Evolutionary conservation across 1,284 basidiomycete species (phyloP), one percentile per base, ranked within the genome.

Genomic region (Cerioporus squamosus): DNA sequence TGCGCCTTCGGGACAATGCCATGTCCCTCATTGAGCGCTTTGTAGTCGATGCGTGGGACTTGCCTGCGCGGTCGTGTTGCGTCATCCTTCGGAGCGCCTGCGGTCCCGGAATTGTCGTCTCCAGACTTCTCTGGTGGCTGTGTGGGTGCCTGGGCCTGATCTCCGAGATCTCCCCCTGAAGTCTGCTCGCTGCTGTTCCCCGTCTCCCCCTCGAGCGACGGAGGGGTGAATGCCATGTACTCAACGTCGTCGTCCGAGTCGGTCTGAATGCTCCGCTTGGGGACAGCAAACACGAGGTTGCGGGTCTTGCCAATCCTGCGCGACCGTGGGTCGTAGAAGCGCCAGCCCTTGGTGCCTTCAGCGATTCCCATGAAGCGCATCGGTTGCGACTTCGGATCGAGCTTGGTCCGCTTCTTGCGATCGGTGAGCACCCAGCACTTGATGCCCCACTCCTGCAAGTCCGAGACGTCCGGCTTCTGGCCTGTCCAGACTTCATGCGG

Each of bases 401-500:
- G 53, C 46, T 62, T 62, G 6, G 47, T 31, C 1, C 54, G 31
- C 36, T 59, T 53, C 31, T 52, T 10, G 29, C 10, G 29, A 29
- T 29, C n/a, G n/a, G 29, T 29, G 29, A 29, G 58, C 1, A 61
- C 57, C 54, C 54, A 63, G 42, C 47, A 49, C 7, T 40, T 44
- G 5, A 18, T 14, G 4, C 65, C 61, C 42, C 56, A 66, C 5
- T 51, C 54, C 18, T 52, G 60, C 5, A 64, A 29, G 29, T 52
- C 39, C 1, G 50, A 49, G 2, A 67, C 29, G 50, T 66, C 53
- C 7, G 64, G 67, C 50, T 60, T 60, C 48, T 20, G 29, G 15
- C 66, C 64, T 0, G 50, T 54, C 42, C 51, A 53, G 20, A 52
- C 60, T 44, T 68, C 62, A 9, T 64, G 14, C 5, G 64, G 67